phyloP scores from a whole-genome alignment of 2,329 filamentous ascomycete species.

The Ophiostoma montium region DNA sequence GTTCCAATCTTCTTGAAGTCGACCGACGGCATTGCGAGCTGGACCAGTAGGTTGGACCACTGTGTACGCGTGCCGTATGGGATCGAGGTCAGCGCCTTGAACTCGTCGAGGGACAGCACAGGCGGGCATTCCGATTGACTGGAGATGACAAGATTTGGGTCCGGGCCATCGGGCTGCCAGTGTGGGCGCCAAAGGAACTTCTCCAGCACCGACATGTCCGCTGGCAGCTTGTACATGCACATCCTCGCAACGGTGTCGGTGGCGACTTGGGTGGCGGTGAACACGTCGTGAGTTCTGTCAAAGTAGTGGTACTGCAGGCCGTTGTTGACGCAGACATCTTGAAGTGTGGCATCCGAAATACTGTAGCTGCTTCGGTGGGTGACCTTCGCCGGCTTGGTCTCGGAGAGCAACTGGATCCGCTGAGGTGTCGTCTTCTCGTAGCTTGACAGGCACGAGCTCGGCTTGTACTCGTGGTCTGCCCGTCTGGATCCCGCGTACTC shows the following conservation, averaged over 20 bases:
- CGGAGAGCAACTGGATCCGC: not conserved
- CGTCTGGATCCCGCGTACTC: constrained; percentile 19
- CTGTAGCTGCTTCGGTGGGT: constrained; percentile 21
- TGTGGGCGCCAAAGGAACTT: constrained; percentile 24
- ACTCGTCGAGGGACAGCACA: constrained; percentile 37
- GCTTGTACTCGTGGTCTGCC: not conserved
- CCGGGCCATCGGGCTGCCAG: constrained; percentile 14
- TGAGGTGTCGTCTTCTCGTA: not conserved
- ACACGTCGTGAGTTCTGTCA: constrained; percentile 17
- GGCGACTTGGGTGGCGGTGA: constrained; percentile 5
- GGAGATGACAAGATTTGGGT: constrained; percentile 39
- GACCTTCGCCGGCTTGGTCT: constrained; percentile 20
- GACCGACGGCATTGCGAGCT: constrained; percentile 32
- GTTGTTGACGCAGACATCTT: constrained; percentile 30
- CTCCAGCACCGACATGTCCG: constrained; percentile 19
- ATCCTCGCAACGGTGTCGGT: constrained; percentile 15
- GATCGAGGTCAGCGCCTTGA: constrained; percentile 34
- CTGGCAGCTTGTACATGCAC: constrained; percentile 29
- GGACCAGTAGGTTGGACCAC: constrained; percentile 40
- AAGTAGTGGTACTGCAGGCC: constrained; percentile 27
- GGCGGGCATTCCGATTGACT: constrained; percentile 31
- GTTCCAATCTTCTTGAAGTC: constrained; percentile 37
- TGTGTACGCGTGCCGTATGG: constrained; percentile 33
- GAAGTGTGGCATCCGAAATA: constrained; percentile 15
- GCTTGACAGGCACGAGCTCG: not conserved